Evolutionary conservation across 2,329 filamentous ascomycete genomes (phyloP), one percentile per base, ranked within the genome.

Genomic region (Bipolaris cookei): DNA sequence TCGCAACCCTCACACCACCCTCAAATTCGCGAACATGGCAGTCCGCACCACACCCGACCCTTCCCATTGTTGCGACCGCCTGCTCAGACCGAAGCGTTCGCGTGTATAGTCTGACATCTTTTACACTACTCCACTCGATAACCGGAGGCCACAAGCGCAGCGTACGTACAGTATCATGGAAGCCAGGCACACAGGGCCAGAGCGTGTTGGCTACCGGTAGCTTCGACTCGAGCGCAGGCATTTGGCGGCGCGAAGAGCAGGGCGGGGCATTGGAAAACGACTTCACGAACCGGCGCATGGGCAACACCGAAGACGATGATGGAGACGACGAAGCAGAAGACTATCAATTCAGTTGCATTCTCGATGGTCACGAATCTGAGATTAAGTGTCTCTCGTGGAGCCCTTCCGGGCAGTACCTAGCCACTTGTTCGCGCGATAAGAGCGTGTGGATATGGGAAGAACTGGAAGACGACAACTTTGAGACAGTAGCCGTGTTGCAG

Each of bases 391-490:
- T 94, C 61, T 83, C 86, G 1, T 96, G 92, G 79, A 88, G 84
- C 16, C 88, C 90, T 0, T 86, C 86, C 0, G 90, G 90, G 0
- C 86, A 89, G 59, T 88, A 92, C 68, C 84, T 99, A 4, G 95
- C 95, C 5, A 97, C 93, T 0, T 97, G 93, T 77, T 90, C 88
- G 51, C 85, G 95, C 46, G 95, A 99, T 76, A 98, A 98, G 80
- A 90, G 87, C 14, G 91, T 98, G 16, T 99, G 95, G 95, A 91
- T 99, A 68, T 99, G 95, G 95, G 95, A 99, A 78, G 95, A 98
- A 75, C 85, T 97, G 51, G 90, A 89, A 14, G 93, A 96, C 53
- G 94, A 97, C 75, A 95, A 98, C 74, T 98, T 93, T 81, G 95
- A 99, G 82, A 98, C 95, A 1, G 88, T 98, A 14, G 95, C 94